Percentiles rank a stretch among this genome's conserved stretches.
These are phyloP conservation scores for Penicillium sp. DNA, from an alignment of 2,329 filamentous ascomycete genomes.

Conservation along the genomic window DNA sequence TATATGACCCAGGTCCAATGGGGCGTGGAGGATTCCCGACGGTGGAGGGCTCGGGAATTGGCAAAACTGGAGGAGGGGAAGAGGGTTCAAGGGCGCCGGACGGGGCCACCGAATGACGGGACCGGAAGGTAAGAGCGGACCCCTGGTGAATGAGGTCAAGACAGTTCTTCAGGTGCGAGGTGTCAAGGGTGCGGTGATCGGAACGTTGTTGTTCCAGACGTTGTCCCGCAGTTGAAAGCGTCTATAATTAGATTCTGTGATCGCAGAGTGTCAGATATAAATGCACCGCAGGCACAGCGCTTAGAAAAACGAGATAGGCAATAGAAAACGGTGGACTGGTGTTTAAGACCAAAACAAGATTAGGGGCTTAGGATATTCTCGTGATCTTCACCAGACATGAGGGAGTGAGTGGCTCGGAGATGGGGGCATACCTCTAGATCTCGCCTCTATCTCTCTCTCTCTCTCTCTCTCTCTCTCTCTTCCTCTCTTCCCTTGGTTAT, in stretches of 20 bases:
- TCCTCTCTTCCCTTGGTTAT: background rate
- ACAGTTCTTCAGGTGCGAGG: constrained; percentile 1
- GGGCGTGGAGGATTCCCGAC: constrained; percentile 4
- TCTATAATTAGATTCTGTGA: constrained; percentile 20
- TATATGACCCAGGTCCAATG: constrained; percentile 6
- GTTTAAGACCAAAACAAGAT: background rate
- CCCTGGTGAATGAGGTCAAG: background rate
- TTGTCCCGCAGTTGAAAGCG: constrained; percentile 22
- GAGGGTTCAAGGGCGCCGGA: constrained; percentile 5
- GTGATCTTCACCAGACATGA: background rate
- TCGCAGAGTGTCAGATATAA: constrained; percentile 27
- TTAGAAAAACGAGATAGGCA: constrained; percentile 12
- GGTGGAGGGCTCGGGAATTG: constrained; percentile 5
- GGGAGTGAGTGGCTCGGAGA: constrained; percentile 12
- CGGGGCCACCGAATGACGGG: constrained; percentile 5
- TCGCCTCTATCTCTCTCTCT: background rate
- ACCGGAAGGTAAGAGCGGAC: constrained; percentile 2
- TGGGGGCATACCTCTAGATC: constrained; percentile 20
- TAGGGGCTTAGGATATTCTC: background rate
- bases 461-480: background rate
- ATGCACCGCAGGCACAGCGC: constrained; percentile 19
- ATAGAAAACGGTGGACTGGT: background rate
- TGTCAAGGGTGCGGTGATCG: constrained; percentile 6
- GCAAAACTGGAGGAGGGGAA: constrained; percentile 10
- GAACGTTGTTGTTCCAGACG: constrained; percentile 19